These are phyloP conservation scores for Suillus alpinus DNA, from an alignment of 768 basidiomycete species.

Conservation along the genomic window DNA sequence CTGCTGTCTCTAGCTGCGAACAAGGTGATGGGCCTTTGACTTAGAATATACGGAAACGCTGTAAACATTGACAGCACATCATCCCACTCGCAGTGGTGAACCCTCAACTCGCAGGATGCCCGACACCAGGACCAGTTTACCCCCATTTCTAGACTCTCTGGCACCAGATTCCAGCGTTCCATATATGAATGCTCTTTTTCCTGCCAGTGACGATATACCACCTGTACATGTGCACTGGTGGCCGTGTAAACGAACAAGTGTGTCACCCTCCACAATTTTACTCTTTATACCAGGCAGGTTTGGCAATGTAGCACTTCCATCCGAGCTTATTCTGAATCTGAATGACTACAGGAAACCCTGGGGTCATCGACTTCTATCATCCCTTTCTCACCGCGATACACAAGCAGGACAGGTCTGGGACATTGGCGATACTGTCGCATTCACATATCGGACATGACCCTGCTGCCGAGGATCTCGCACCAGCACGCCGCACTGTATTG, in stretches of 20 bases:
- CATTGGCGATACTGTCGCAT: constrained; percentile 55
- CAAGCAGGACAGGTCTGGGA: constrained; percentile 26
- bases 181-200: constrained; percentile 9
- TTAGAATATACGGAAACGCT: neutral
- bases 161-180: neutral
- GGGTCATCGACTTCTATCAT: constrained; percentile 64
- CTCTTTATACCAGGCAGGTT: constrained; percentile 49
- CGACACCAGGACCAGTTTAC: neutral
- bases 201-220: constrained; percentile 24
- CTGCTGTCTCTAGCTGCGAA: neutral
- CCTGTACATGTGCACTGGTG: constrained; percentile 54
- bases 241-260: constrained; percentile 27
- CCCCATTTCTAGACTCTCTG: neutral
- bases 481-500: constrained; percentile 17
- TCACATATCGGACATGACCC: constrained; percentile 65
- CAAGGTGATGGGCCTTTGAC: neutral
- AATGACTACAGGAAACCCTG: constrained; percentile 45
- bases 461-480: constrained; percentile 21
- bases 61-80: neutral
- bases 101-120: neutral
- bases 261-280: constrained; percentile 30
- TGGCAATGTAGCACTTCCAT: neutral
- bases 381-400: constrained; percentile 60
- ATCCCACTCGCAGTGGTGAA: neutral
- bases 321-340: constrained; percentile 2